phyloP scores from a whole-genome alignment of 192 early-diverging fungal species.

The Entomortierella lignicola region DNA sequence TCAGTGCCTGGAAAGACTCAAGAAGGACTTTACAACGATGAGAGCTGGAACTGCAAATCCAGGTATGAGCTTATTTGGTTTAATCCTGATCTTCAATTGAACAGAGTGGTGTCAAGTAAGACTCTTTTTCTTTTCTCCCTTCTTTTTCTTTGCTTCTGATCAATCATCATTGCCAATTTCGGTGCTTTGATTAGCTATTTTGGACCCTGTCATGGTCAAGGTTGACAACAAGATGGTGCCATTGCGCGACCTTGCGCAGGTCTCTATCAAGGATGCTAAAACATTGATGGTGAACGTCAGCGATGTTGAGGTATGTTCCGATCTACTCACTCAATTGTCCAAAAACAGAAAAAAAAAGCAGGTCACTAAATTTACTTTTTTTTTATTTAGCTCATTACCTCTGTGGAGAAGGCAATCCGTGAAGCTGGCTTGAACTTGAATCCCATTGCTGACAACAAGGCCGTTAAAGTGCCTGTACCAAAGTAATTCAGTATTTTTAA shows the following conservation, averaged over 20 bases:
- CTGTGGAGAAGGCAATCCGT: constrained; percentile 83
- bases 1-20: constrained; percentile 67
- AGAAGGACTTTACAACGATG: constrained; percentile 72
- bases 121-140: not conserved
- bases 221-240: constrained; percentile 65
- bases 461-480: constrained; percentile 82
- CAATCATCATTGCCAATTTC: not conserved
- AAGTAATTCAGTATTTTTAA: constrained; percentile 73
- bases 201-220: constrained; percentile 75
- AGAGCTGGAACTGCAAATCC: constrained; percentile 81
- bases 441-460: constrained; percentile 77
- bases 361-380: not conserved
- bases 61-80: constrained; percentile 45
- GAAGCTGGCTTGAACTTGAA: constrained; percentile 82
- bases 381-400: constrained; percentile 55
- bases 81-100: not conserved
- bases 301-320: constrained; percentile 69
- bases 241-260: constrained; percentile 76
- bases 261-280: constrained; percentile 86
- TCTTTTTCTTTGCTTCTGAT: not conserved
- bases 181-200: constrained; percentile 59
- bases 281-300: constrained; percentile 83
- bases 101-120: not conserved
- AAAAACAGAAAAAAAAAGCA: not conserved
- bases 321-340: not conserved